phyloP scores from a whole-genome alignment of 371 early-diverging fungal species.

The Mortierella polycephala region DNA sequence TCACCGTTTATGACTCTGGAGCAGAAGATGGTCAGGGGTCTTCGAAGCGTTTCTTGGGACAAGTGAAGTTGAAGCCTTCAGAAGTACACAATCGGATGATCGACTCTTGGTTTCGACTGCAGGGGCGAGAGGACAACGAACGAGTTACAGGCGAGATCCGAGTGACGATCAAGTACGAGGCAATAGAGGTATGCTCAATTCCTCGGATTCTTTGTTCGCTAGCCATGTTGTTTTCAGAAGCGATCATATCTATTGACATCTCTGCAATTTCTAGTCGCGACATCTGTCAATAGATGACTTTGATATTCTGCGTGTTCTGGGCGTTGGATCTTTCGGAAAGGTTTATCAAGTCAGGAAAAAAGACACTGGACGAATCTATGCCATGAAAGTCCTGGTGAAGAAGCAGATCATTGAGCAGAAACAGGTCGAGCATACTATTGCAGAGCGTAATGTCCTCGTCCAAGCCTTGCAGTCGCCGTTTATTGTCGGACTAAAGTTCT shows the following conservation, averaged over 20 bases:
- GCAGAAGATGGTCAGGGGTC: slow-evolving; percentile 58
- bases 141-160: slow-evolving; percentile 74
- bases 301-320: slow-evolving; percentile 78
- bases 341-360: slow-evolving; percentile 83
- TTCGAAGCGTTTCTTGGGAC: slow-evolving; percentile 66
- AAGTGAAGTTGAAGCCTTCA: slow-evolving; percentile 67
- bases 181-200: slow-evolving; percentile 50
- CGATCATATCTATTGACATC: not conserved
- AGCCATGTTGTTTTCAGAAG: not conserved
- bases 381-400: slow-evolving; percentile 87
- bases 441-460: slow-evolving; percentile 84
- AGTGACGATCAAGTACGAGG: slow-evolving; percentile 66
- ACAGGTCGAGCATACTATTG: slow-evolving; percentile 77
- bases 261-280: slow-evolving; percentile 24
- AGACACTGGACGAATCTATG: slow-evolving; percentile 80
- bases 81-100: slow-evolving; percentile 65
- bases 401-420: slow-evolving; percentile 75
- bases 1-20: slow-evolving; percentile 72
- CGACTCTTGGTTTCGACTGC: slow-evolving; percentile 73
- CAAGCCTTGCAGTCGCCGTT: slow-evolving; percentile 67
- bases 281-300: slow-evolving; percentile 72
- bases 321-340: slow-evolving; percentile 87
- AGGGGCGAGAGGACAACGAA: slow-evolving; percentile 62
- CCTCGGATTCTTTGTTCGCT: not conserved
- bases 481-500: slow-evolving; percentile 73